Percentiles rank a stretch among this genome's conserved stretches.
Evolutionary conservation across 2,329 filamentous ascomycete species (phyloP).

Genomic region (Cryphonectria naterciae): DNA sequence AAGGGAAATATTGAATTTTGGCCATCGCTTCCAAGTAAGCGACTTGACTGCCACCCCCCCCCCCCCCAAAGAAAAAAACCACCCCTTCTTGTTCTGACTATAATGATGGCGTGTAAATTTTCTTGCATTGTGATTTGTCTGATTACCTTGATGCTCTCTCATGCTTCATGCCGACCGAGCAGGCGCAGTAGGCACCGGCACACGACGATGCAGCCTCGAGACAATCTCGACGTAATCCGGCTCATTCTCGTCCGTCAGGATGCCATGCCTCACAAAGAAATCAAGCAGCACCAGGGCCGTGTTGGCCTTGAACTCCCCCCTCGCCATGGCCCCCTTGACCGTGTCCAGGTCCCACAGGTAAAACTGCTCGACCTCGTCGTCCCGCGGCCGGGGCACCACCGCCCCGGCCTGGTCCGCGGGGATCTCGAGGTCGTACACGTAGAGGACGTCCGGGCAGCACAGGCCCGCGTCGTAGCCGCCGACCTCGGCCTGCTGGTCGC

Average conservation of each 20-base stretch:
- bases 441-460: conserved; percentile 70
- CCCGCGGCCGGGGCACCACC: conserved; percentile 67
- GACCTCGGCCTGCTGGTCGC: conserved; percentile 51
- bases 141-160: neutral
- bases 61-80: neutral
- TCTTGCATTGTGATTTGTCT: neutral
- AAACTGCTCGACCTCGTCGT: conserved; percentile 81
- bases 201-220: conserved; percentile 46
- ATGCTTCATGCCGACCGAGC: neutral
- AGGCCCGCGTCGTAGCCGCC: conserved; percentile 63
- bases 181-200: conserved; percentile 44
- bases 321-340: conserved; percentile 64
- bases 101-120: neutral
- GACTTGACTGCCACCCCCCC: neutral
- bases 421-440: conserved; percentile 72
- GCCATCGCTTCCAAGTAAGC: neutral
- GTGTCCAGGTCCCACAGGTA: conserved; percentile 64
- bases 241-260: conserved; percentile 74
- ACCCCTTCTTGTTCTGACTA: neutral
- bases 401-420: conserved; percentile 47
- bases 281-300: conserved; percentile 78
- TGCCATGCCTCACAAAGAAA: conserved; percentile 78
- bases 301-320: conserved; percentile 83
- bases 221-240: conserved; percentile 71
- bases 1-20: neutral